Evolutionary conservation across 1,284 basidiomycete genomes (phyloP), one percentile per base, ranked within the genome.

Genomic region (Trichosporon asahii): DNA sequence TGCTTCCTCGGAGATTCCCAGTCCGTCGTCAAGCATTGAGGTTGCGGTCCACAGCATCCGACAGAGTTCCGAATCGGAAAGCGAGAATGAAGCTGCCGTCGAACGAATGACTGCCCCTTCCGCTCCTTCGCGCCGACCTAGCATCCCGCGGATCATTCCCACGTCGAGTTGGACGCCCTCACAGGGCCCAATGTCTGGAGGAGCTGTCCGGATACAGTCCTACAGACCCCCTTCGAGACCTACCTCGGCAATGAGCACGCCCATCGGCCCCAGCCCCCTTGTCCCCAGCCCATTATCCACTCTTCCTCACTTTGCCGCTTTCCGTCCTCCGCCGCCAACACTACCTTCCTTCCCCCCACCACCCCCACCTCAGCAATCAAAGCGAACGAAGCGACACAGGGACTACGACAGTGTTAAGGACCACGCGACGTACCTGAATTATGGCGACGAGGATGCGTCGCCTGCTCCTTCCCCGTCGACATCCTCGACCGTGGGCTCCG

Each of bases 31-130:
- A n/a, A 61, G 57, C 9, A 66, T 79, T 23, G 74, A 75, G n/a
- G 71, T 76, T 1, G 60, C 74, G 3, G 66, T 77, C 9, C 65
- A 66, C 15, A 75, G 65, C 33, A 29, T 57, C 11, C 57, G 65
- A 46, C 55, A 65, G 0, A 64, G 68, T 18, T 78, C 78, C 1
- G 73, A 31, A 18, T 61, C 57, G 15, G 57, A 77, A 25, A 73
- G 72, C 63, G 76, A 75, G 4, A 72, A 72, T 4, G 77, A 76
- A 23, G 66, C 67, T 2, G 66, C 71, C 14, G 64, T 75, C 12
- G 75, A 76, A 29, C 74, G 75, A 21, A 73, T 75, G 73, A 71
- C 66, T 29, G 68, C 71, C 14, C 66, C 66, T 0, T 55, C 46
- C 2, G 49, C 40, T 1, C 53, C 61, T 3, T 61, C 65, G 29